Conservation (phyloP, 2,329 filamentous ascomycete species). For the Periglandula ipomoeae region DNA sequence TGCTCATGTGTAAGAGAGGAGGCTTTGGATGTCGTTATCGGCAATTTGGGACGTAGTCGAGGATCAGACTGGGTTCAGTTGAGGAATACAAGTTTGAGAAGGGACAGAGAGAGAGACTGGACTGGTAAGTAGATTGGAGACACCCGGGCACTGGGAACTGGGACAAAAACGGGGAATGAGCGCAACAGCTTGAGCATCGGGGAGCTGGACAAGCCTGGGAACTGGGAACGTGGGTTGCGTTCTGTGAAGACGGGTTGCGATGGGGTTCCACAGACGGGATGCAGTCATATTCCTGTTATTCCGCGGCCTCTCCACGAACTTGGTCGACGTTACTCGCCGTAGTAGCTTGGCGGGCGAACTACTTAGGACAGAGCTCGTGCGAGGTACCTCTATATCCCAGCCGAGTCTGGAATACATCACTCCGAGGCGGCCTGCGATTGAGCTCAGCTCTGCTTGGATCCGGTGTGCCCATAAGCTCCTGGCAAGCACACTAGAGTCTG, state of each 20-base stretch:
- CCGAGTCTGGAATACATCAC: background rate
- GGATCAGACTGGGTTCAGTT: background rate
- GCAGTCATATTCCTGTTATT: background rate
- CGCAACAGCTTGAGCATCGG: background rate
- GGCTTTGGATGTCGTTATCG: background rate
- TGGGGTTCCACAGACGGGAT: conserved; percentile 7
- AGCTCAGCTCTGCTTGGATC: background rate
- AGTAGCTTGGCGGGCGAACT: background rate
- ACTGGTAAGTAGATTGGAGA: background rate
- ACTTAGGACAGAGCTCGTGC: background rate
- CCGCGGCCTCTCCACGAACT: background rate
- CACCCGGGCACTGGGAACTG: background rate
- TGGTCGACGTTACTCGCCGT: background rate
- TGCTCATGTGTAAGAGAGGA: background rate
- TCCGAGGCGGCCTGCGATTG: background rate
- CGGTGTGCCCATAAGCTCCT: no score
- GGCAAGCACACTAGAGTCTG: background rate
- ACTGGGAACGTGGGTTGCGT: background rate
- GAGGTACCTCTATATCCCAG: background rate
- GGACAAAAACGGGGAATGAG: conserved; percentile 1
- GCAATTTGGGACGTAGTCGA: background rate
- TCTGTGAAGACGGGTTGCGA: background rate
- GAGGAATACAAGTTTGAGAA: background rate
- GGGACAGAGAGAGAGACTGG: background rate
- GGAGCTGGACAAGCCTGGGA: background rate